Conservation (phyloP, 1,284 basidiomycete species). For the Austroboletus rostrupii region DNA sequence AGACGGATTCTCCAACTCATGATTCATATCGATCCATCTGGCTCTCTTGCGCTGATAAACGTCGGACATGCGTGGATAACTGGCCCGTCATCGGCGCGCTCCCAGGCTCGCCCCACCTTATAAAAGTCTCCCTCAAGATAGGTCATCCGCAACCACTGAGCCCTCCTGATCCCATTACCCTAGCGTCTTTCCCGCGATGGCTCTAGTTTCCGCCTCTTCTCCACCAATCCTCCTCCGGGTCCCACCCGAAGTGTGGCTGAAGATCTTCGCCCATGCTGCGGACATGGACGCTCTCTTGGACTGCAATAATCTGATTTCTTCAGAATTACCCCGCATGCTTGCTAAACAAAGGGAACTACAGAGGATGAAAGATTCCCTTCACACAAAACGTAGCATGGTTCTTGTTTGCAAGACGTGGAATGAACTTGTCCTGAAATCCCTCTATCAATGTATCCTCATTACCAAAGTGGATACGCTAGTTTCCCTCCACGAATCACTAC, state of each 20-base stretch:
- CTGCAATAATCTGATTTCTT: constrained; percentile 5
- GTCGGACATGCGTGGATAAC: not conserved
- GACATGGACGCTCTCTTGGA: constrained; percentile 9
- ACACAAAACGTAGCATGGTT: constrained; percentile 19
- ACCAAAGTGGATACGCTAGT: constrained; percentile 17
- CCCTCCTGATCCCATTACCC: not conserved
- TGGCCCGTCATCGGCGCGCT: constrained; percentile 2
- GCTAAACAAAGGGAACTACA: constrained; percentile 15
- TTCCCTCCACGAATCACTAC: constrained; percentile 15
- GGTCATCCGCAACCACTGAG: not conserved
- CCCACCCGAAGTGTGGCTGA: constrained; percentile 31
- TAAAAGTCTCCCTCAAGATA: constrained; percentile 5
- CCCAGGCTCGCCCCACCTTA: constrained; percentile 15
- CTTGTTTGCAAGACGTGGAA: constrained; percentile 28
- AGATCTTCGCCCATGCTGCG: constrained; percentile 24
- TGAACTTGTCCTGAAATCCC: constrained; percentile 17
- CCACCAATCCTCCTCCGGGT: constrained; percentile 4
- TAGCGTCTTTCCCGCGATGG: constrained; percentile 10
- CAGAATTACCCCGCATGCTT: constrained; percentile 20
- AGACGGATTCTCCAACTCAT: not conserved
- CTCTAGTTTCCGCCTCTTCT: not conserved
- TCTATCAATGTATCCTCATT: constrained; percentile 26
- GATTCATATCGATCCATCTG: no score
- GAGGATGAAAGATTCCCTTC: constrained; percentile 20
- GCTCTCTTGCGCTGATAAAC: no score